These are phyloP conservation scores for Colletotrichum caudatum DNA, from an alignment of 2,329 filamentous ascomycete genomes.

Conservation along the genomic window DNA sequence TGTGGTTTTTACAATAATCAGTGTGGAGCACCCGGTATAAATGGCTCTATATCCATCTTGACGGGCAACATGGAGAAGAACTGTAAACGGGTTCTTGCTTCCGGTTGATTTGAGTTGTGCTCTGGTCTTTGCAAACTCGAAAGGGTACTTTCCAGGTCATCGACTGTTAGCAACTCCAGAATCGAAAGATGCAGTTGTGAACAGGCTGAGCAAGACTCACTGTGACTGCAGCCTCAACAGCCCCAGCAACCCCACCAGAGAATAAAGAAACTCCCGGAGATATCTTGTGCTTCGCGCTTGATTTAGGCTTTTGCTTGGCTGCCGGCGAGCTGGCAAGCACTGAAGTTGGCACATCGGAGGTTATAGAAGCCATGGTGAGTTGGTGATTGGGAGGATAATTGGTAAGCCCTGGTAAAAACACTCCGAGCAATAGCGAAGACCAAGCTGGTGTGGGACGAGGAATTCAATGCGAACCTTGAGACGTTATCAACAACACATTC, in stretches of 20 bases:
- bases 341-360: not conserved
- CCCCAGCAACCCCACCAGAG: slow-evolving; percentile 64
- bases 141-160: slow-evolving; percentile 64
- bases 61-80: slow-evolving; percentile 66
- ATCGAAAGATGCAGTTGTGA: not conserved
- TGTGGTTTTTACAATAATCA: slow-evolving; percentile 59
- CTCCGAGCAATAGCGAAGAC: not conserved
- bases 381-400: not conserved
- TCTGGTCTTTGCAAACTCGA: slow-evolving; percentile 76
- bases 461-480: not conserved
- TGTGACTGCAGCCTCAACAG: slow-evolving; percentile 64
- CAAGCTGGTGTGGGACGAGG: not conserved
- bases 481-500: not conserved
- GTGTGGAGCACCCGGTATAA: slow-evolving; percentile 72
- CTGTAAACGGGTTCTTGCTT: slow-evolving; percentile 66
- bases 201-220: slow-evolving; percentile 45
- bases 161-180: not conserved
- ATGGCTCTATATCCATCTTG: slow-evolving; percentile 68
- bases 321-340: not conserved
- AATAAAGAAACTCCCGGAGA: slow-evolving; percentile 60
- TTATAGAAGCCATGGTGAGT: not conserved
- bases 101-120: slow-evolving; percentile 63
- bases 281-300: slow-evolving; percentile 44
- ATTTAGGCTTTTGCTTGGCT: not conserved
- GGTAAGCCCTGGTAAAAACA: no score